phyloP scores from a whole-genome alignment of 306 rosid species.

The Malus domestica region ASM211411v1 NC_041791.1:8382501-8383000 shows the following conservation, averaged over 20 bases:
- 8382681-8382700: background rate
- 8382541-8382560: background rate
- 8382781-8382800: too few relatives aligned
- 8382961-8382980: fast-evolving
- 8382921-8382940: too few relatives aligned
- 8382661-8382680: background rate
- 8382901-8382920: too few relatives aligned
- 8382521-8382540: background rate
- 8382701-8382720: background rate
- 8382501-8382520: constrained; percentile 10
- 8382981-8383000: too few relatives aligned
- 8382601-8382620: background rate
- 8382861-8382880: too few relatives aligned
- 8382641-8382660: background rate
- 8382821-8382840: too few relatives aligned
- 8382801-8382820: too few relatives aligned
- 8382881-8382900: too few relatives aligned
- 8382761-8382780: too few relatives aligned
- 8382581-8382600: background rate
- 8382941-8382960: too few relatives aligned
- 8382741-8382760: background rate
- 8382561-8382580: background rate
- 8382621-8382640: background rate
- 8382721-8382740: background rate
- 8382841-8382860: too few relatives aligned